phyloP scores from a whole-genome alignment of 148 eudicot genomes.

The Simmondsia chinensis region DNA sequence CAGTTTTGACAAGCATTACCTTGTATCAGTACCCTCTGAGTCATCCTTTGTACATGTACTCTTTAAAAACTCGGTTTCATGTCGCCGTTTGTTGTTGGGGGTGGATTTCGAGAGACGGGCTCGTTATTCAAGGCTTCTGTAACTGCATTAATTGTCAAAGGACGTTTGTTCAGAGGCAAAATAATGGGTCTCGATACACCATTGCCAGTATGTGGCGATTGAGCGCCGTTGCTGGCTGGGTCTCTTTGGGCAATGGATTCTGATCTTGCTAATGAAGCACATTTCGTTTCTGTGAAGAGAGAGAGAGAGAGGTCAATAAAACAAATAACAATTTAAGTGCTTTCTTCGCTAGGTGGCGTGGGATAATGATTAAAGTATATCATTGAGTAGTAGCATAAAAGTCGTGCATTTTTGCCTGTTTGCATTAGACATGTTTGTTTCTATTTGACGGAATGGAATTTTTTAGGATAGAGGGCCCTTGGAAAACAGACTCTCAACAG shows the following conservation, averaged over 20 bases:
- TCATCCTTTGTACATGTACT: conserved; percentile 7
- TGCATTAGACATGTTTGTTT: too few relatives aligned
- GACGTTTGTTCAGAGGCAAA: conserved; percentile 12
- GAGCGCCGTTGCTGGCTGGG: conserved; percentile 28
- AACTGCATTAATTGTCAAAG: conserved; percentile 18
- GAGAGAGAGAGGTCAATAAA: conserved; percentile 2
- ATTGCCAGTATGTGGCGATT: conserved; percentile 31
- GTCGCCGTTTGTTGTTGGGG: conserved; percentile 35
- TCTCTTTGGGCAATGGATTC: conserved; percentile 32
- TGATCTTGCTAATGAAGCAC: conserved; percentile 43
- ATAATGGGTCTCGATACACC: conserved; percentile 22
- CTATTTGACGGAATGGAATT: too few relatives aligned
- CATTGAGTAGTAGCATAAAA: too few relatives aligned
- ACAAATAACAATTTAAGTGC: neutral
- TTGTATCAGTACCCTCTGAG: conserved; percentile 7
- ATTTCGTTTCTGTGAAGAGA: conserved; percentile 52
- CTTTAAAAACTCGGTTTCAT: conserved; percentile 24
- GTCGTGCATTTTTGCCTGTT: too few relatives aligned
- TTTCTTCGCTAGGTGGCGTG: too few relatives aligned
- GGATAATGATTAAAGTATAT: too few relatives aligned
- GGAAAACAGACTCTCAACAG: too few relatives aligned
- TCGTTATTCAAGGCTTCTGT: conserved; percentile 26
- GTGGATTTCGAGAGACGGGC: conserved; percentile 19
- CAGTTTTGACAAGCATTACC: conserved; percentile 3
- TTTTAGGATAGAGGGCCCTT: too few relatives aligned